A percentile compares a stretch with the other conserved stretches of the same genome.
phyloP scores from a whole-genome alignment of 352 stramenopile species.

The Phytopythium vexans region DNA sequence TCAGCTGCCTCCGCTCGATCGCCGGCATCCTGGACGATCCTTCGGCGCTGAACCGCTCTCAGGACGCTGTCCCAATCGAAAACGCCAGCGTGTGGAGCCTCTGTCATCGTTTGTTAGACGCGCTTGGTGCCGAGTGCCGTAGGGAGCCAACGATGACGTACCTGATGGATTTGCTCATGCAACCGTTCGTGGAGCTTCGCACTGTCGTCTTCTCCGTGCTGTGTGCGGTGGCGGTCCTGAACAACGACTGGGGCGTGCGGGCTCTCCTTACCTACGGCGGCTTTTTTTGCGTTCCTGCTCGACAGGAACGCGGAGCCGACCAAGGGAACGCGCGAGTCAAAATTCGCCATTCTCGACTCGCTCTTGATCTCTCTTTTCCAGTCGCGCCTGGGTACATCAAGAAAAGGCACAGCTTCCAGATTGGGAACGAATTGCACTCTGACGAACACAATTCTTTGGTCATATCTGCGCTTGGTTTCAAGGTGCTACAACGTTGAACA shows the following conservation, averaged over 20 bases:
- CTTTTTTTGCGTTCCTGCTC: conserved; percentile 81
- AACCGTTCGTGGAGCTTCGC: too few species aligned
- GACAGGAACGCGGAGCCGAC: conserved; percentile 75
- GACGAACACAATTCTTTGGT: too few species aligned
- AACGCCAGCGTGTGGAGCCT: too few species aligned
- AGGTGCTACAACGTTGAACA: conserved; percentile 48
- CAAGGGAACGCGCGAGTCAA: conserved; percentile 85
- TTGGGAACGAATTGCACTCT: too few species aligned
- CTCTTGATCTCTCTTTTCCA: conserved; percentile 60
- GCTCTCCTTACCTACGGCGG: conserved; percentile 67
- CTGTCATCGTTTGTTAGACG: too few species aligned
- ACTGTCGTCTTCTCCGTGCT: conserved; percentile 80
- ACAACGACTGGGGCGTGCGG: conserved; percentile 69
- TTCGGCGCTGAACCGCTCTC: too few species aligned
- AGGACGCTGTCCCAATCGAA: too few species aligned
- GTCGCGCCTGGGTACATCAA: conserved; percentile 38
- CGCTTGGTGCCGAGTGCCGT: conserved; percentile 46
- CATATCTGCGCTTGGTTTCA: too few species aligned
- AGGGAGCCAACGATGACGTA: conserved; percentile 52
- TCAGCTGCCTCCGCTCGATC: too few species aligned
- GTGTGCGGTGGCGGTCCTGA: conserved; percentile 66
- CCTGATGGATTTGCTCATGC: conserved; percentile 71
- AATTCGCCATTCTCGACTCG: conserved; percentile 78
- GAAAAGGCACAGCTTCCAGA: background rate
- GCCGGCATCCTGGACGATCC: too few species aligned